These are phyloP conservation scores for Alternaria ethzedia DNA, from an alignment of 2,329 filamentous ascomycete genomes.

Conservation along the genomic window DNA sequence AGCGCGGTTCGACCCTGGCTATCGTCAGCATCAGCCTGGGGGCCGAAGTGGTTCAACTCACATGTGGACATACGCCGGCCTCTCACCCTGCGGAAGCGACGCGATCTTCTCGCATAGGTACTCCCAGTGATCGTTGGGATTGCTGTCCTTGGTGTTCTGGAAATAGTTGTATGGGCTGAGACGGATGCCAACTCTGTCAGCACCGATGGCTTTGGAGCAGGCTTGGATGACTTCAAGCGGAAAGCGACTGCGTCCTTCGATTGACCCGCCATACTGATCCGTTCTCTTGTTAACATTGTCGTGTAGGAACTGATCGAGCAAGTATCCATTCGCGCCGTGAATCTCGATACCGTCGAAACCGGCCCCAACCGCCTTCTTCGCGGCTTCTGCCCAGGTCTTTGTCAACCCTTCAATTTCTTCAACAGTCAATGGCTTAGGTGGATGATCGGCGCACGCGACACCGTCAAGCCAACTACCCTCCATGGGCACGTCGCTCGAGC, in stretches of 20 bases:
- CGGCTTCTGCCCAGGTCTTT: conserved; percentile 49
- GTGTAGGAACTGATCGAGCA: conserved; percentile 61
- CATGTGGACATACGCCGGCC: conserved; percentile 46
- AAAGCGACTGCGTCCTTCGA: conserved; percentile 63
- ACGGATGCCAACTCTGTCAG: conserved; percentile 42
- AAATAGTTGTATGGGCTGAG: conserved; percentile 47
- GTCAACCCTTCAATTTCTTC: conserved; percentile 50
- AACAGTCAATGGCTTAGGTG: conserved; percentile 44
- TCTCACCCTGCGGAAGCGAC: conserved; percentile 33
- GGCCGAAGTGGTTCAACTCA: conserved; percentile 13
- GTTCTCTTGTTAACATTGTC: conserved; percentile 58
- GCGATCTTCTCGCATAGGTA: conserved; percentile 53
- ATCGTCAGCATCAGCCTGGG: conserved; percentile 8
- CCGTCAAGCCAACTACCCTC: conserved; percentile 50
- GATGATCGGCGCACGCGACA: conserved; percentile 45
- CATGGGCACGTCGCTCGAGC: conserved; percentile 52
- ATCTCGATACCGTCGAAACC: conserved; percentile 52
- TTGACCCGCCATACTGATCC: conserved; percentile 59
- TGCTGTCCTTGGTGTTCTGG: conserved; percentile 52
- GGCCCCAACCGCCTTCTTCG: conserved; percentile 46
- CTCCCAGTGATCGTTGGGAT: conserved; percentile 55
- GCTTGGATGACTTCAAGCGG: conserved; percentile 59
- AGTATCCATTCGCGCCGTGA: conserved; percentile 52
- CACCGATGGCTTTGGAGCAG: conserved; percentile 42
- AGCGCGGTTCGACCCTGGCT: conserved; percentile 45